Percentiles rank a stretch among this genome's conserved stretches.
Evolutionary conservation across 2,329 filamentous ascomycete species (phyloP).

Genomic region (Venturia asperata): DNA sequence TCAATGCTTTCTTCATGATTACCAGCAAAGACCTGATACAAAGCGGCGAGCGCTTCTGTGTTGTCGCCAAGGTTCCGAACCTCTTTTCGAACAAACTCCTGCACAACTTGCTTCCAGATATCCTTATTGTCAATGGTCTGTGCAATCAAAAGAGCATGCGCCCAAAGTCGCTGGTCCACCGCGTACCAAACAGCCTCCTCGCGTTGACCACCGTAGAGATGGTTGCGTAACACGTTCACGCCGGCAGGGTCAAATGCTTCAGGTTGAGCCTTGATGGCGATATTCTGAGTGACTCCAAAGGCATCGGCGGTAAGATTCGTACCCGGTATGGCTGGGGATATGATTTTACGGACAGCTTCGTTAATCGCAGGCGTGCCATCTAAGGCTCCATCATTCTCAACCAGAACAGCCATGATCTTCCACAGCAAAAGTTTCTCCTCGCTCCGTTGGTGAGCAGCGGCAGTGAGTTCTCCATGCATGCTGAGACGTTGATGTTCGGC

Average conservation of each 20-base stretch:
- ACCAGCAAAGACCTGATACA: conserved; percentile 90
- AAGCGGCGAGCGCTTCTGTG: conserved; percentile 78
- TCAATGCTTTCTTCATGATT: conserved; percentile 94
- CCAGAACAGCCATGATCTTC: conserved; percentile 73
- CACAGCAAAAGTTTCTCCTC: conserved; percentile 78
- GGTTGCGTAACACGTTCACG: conserved; percentile 64
- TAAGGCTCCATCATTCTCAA: conserved; percentile 78
- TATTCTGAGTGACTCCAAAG: conserved; percentile 9
- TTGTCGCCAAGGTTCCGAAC: conserved; percentile 69
- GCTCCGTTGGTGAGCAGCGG: conserved; percentile 59
- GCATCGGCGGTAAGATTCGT: conserved; percentile 1
- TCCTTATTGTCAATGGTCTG: conserved; percentile 60
- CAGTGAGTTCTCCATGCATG: conserved; percentile 45
- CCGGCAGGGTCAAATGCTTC: conserved; percentile 64
- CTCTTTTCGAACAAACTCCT: conserved; percentile 93
- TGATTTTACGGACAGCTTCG: conserved; percentile 64
- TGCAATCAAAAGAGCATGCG: conserved; percentile 88
- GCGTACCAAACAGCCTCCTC: conserved; percentile 91
- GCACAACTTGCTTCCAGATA: conserved; percentile 85
- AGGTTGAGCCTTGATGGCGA: conserved; percentile 25
- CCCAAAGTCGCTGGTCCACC: conserved; percentile 90
- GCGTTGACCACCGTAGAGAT: conserved; percentile 71
- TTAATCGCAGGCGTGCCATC: conserved; percentile 67
- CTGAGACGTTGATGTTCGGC: conserved; percentile 38
- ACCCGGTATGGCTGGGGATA: conserved; percentile 51